A percentile compares a stretch with the other conserved stretches of the same genome.
Conservation (phyloP, 768 basidiomycete species). For the Suillus ampliporus region DNA sequence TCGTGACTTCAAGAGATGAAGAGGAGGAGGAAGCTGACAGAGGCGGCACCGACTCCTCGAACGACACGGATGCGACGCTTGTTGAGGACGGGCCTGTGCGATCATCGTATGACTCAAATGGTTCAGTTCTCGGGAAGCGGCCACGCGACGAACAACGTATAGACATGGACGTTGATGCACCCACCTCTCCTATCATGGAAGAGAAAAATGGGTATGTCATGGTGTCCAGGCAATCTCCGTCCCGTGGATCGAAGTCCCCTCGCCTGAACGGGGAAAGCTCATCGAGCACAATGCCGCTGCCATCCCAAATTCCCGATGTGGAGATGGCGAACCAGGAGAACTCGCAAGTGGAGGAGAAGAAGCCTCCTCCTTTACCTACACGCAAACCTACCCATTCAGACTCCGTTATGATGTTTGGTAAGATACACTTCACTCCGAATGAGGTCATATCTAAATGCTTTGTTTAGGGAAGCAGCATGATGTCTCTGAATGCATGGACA, state of each 20-base stretch:
- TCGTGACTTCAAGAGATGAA: constrained; percentile 90
- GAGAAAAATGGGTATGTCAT: constrained; percentile 51
- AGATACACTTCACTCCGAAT: constrained; percentile 23
- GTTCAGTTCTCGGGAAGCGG: constrained; percentile 74
- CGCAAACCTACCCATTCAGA: constrained; percentile 61
- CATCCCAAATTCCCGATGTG: constrained; percentile 34
- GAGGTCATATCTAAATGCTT: constrained; percentile 12
- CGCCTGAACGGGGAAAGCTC: constrained; percentile 35
- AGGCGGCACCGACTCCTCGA: constrained; percentile 78
- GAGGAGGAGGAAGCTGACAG: constrained; percentile 81
- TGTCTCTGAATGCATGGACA: constrained; percentile 99
- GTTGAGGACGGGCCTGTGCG: constrained; percentile 71
- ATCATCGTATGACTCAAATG: constrained; percentile 44
- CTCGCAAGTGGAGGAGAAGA: constrained; percentile 34
- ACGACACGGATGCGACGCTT: constrained; percentile 87
- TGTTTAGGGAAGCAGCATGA: constrained; percentile 90
- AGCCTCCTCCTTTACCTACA: constrained; percentile 63
- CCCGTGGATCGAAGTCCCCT: constrained; percentile 42
- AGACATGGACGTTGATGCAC: constrained; percentile 59
- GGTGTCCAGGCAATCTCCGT: constrained; percentile 43
- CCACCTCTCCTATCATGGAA: constrained; percentile 34
- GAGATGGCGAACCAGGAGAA: constrained; percentile 33
- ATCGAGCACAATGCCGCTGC: constrained; percentile 34
- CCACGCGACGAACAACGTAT: constrained; percentile 54
- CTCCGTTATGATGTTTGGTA: constrained; percentile 92